These are phyloP conservation scores for Artemisia argyi DNA, from an alignment of 129 eudicot genomes.

Conservation along the genomic window DNA sequence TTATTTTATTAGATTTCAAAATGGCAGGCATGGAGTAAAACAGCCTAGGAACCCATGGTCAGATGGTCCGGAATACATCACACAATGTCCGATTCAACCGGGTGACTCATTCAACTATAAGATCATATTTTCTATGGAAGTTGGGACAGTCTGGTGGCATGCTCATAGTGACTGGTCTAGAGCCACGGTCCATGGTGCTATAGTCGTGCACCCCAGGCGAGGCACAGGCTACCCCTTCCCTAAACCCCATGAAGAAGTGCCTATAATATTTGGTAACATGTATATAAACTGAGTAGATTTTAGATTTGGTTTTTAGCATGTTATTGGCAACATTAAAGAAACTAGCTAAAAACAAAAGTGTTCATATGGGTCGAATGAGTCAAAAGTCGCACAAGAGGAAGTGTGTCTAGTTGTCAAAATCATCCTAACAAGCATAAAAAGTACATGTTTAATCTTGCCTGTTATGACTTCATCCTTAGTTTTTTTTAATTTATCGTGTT, in stretches of 20 bases:
- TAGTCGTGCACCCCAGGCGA: conserved; percentile 40
- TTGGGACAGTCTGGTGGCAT: conserved; percentile 84
- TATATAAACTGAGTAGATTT: neutral
- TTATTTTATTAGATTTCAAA: neutral
- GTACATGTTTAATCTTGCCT: no score
- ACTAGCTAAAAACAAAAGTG: no score
- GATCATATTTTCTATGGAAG: conserved; percentile 57
- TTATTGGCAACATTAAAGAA: no score
- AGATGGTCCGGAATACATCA: conserved; percentile 69
- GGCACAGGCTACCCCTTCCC: conserved; percentile 55
- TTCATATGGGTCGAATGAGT: no score
- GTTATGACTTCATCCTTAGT: neutral
- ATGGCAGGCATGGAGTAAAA: conserved; percentile 71
- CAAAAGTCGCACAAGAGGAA: no score
- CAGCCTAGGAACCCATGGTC: conserved; percentile 74
- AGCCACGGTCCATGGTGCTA: conserved; percentile 70
- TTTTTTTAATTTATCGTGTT: neutral
- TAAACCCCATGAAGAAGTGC: conserved; percentile 49
- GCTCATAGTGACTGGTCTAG: conserved; percentile 72
- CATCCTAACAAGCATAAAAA: no score
- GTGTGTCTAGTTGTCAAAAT: no score
- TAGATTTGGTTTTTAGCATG: neutral
- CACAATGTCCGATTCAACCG: conserved; percentile 73
- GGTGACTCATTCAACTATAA: conserved; percentile 47
- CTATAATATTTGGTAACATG: conserved; percentile 47